phyloP scores from a whole-genome alignment of 1,139 yeast species.

The Komagataea norvegica region DNA sequence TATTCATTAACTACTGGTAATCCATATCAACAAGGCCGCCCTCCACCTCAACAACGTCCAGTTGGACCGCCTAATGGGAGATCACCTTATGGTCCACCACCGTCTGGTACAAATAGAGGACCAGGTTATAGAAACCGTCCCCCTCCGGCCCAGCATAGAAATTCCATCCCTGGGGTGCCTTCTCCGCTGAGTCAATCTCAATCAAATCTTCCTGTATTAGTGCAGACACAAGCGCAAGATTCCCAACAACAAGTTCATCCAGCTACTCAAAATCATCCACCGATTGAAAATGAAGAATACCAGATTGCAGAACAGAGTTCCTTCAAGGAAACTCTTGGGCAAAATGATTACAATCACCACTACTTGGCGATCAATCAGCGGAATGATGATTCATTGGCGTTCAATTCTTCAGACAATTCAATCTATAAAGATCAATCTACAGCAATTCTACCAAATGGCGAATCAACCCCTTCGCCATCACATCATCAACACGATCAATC shows the following conservation, averaged over 20 bases:
- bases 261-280: neutral
- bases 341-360: slow-evolving; percentile 2
- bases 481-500: slow-evolving; percentile 4
- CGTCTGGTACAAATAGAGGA: neutral
- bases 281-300: too few relatives aligned
- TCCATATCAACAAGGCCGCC: slow-evolving; percentile 10
- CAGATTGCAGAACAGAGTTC: too few relatives aligned
- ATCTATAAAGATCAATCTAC: slow-evolving; percentile 1
- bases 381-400: slow-evolving; percentile 5
- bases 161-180: slow-evolving; percentile 17
- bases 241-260: slow-evolving; percentile 5
- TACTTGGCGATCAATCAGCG: slow-evolving; percentile 14
- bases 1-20: slow-evolving; percentile 2
- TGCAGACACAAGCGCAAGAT: neutral
- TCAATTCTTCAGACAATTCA: slow-evolving; percentile 7
- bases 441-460: slow-evolving; percentile 9
- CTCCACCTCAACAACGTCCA: slow-evolving; percentile 1
- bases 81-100: slow-evolving; percentile 3
- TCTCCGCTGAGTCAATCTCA: slow-evolving; percentile 15
- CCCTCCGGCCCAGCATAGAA: slow-evolving; percentile 11
- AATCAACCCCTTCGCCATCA: slow-evolving; percentile 15
- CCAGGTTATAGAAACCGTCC: neutral
- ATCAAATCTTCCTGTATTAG: slow-evolving; percentile 2
- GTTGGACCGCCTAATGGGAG: neutral
- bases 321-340: neutral